These are phyloP conservation scores for Cercospora sp. DNA, from an alignment of 2,329 filamentous ascomycete genomes.

Conservation along the genomic window DNA sequence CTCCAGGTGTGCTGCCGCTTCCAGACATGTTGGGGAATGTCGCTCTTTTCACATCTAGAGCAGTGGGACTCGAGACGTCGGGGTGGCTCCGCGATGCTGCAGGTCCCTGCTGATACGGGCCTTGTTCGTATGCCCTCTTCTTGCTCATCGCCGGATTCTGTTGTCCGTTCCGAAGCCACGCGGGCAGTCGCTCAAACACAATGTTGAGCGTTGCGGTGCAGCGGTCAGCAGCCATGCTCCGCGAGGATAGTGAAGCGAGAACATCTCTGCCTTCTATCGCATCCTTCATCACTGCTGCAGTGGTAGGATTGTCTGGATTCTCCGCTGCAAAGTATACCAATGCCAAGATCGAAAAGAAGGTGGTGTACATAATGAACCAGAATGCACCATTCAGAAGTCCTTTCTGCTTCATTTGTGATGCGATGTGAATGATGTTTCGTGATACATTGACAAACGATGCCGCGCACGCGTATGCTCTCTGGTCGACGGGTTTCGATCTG, in stretches of 20 bases:
- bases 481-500: constrained; percentile 60
- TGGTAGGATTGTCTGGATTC: constrained; percentile 72
- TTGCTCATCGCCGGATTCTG: constrained; percentile 45
- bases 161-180: constrained; percentile 49
- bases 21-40: constrained; percentile 31
- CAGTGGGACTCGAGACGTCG: constrained; percentile 27
- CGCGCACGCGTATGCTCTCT: constrained; percentile 74
- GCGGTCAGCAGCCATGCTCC: constrained; percentile 84
- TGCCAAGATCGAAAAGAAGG: constrained; percentile 78
- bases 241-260: constrained; percentile 73
- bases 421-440: constrained; percentile 76
- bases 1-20: constrained; percentile 13
- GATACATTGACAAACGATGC: constrained; percentile 66
- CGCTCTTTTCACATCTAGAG: constrained; percentile 25
- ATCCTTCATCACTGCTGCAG: constrained; percentile 79
- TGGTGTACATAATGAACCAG: constrained; percentile 84
- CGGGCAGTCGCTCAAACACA: constrained; percentile 81
- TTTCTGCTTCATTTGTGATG: constrained; percentile 72
- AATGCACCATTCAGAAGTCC: constrained; percentile 76
- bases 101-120: constrained; percentile 15
- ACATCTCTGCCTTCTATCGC: constrained; percentile 82
- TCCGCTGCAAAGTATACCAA: constrained; percentile 78
- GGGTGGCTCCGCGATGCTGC: constrained; percentile 34
- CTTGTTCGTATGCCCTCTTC: constrained; percentile 48
- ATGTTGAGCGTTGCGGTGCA: constrained; percentile 75